Evolutionary conservation across 192 early-diverging fungal species (phyloP).

Genomic region (Phycomyces nitens): DNA sequence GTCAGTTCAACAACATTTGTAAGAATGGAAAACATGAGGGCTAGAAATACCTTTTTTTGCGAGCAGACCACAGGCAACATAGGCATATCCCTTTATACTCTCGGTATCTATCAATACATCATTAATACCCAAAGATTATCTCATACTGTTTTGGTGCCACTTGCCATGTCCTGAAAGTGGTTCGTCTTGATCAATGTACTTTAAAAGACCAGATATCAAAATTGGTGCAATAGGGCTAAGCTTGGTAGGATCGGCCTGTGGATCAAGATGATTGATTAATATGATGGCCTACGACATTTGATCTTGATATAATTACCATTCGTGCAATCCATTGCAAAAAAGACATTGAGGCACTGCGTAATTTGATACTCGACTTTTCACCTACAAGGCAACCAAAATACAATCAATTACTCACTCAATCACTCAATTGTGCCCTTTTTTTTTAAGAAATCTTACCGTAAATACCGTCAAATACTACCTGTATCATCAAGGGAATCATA

Average conservation of each 20-base stretch:
- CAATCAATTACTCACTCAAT: too few relatives aligned
- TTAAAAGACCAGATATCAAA: constrained; percentile 67
- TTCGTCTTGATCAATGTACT: constrained; percentile 51
- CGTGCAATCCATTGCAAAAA: constrained; percentile 89
- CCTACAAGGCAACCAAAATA: constrained; percentile 35
- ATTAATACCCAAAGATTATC: too few relatives aligned
- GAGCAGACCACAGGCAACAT: constrained; percentile 77
- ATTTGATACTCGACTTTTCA: constrained; percentile 60
- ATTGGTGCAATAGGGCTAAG: constrained; percentile 64
- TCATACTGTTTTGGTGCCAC: too few relatives aligned
- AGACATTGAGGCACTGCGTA: constrained; percentile 69
- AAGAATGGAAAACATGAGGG: too few relatives aligned
- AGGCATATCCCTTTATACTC: constrained; percentile 77
- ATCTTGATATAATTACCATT: constrained; percentile 46
- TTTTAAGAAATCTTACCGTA: constrained; percentile 63
- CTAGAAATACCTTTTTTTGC: constrained; percentile 65
- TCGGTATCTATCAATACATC: constrained; percentile 47
- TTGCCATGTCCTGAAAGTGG: constrained; percentile 33
- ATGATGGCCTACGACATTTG: too few relatives aligned
- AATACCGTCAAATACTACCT: constrained; percentile 76
- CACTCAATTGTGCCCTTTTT: too few relatives aligned
- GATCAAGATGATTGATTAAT: background rate
- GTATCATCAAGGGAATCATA: constrained; percentile 63
- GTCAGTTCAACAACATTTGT: too few relatives aligned
- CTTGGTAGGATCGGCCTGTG: constrained; percentile 39